Conservation (phyloP, 129 eudicot genomes). For the Sambucus nigra region DNA sequence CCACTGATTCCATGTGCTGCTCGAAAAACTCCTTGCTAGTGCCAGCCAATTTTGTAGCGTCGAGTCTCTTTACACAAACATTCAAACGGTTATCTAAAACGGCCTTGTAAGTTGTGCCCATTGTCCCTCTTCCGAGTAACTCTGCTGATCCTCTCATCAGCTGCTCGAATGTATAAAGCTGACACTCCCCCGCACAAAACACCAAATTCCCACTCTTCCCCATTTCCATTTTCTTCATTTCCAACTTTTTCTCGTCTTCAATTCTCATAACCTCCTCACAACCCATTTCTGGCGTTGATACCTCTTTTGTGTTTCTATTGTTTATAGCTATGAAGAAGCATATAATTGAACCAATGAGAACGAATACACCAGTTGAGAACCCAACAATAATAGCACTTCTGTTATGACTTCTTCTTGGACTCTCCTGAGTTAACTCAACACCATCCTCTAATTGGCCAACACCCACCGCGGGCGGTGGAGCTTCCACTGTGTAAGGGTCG, state of each 20-base stretch:
- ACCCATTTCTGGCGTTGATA: background rate
- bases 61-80: slow-evolving; percentile 71
- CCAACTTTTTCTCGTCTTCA: background rate
- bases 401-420: slow-evolving; percentile 10
- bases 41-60: slow-evolving; percentile 38
- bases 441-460: slow-evolving; percentile 20
- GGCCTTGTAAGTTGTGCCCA: slow-evolving; percentile 80
- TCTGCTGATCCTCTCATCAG: slow-evolving; percentile 76
- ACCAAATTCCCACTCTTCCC: slow-evolving; percentile 57
- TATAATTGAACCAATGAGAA: slow-evolving; percentile 27
- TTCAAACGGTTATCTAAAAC: slow-evolving; percentile 63
- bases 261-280: slow-evolving; percentile 9
- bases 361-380: slow-evolving; percentile 22
- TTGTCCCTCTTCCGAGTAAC: slow-evolving; percentile 71
- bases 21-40: slow-evolving; percentile 47
- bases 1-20: slow-evolving; percentile 69
- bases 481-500: slow-evolving; percentile 10
- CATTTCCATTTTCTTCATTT: slow-evolving; percentile 22
- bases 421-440: background rate
- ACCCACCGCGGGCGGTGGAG: slow-evolving; percentile 18
- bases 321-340: slow-evolving; percentile 24
- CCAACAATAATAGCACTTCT: slow-evolving; percentile 34
- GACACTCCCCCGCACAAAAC: slow-evolving; percentile 70
- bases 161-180: slow-evolving; percentile 56
- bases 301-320: slow-evolving; percentile 13